Percentiles rank a stretch among this genome's conserved stretches.
Evolutionary conservation across 2,329 filamentous ascomycete genomes (phyloP).

Genomic region (Trichoderma koningiopsis): DNA sequence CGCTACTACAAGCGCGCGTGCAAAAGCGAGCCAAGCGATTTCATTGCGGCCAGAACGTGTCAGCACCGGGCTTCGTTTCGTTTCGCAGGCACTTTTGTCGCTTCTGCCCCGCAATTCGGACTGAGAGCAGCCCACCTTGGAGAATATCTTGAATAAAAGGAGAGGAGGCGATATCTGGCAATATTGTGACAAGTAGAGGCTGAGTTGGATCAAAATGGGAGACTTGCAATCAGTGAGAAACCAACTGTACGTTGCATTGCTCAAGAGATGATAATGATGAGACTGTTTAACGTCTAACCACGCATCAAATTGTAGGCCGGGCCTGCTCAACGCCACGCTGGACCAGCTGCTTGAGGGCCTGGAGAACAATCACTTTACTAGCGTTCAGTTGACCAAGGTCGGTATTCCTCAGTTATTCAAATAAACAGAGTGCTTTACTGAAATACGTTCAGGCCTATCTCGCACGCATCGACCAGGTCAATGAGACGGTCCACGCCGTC

Average conservation of each 20-base stretch:
- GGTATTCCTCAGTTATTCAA: not conserved
- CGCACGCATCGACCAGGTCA: slow-evolving; percentile 34
- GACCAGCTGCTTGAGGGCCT: slow-evolving; percentile 40
- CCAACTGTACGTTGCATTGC: not conserved
- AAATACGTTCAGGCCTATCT: slow-evolving; percentile 30
- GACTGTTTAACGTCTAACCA: not conserved
- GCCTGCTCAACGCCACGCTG: slow-evolving; percentile 39
- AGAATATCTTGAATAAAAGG: not conserved
- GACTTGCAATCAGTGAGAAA: not conserved
- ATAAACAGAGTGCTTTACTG: not conserved
- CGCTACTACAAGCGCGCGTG: not conserved
- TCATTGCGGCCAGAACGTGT: not conserved
- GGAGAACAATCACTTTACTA: slow-evolving; percentile 38
- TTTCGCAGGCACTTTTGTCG: not conserved
- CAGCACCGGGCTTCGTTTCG: not conserved
- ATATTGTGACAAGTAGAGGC: not conserved
- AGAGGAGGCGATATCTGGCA: not conserved
- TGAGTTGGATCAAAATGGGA: not conserved
- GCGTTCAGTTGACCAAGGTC: slow-evolving; percentile 40
- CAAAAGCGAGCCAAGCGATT: not conserved
- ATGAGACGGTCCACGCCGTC: slow-evolving; percentile 35
- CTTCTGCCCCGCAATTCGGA: not conserved
- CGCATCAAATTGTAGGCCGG: not conserved
- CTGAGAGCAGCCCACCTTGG: not conserved
- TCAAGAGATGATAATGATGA: not conserved